A percentile compares a stretch with the other conserved stretches of the same genome.
Conservation (phyloP, 306 rosid species). For the Cajanus cajan region DNA sequence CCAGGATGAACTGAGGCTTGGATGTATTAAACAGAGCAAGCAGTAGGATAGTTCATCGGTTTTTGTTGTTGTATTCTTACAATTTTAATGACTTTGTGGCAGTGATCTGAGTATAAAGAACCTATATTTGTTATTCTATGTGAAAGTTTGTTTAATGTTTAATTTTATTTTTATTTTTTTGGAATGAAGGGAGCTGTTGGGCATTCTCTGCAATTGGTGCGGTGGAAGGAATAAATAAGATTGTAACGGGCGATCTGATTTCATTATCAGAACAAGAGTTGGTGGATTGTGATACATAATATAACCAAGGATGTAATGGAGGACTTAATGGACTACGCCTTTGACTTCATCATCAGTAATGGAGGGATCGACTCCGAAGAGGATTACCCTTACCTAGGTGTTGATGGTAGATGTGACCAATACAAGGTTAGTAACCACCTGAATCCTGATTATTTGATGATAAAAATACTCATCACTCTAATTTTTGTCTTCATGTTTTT, state of each 20-base stretch:
- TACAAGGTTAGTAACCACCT: slow-evolving; percentile 47
- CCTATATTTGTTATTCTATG: neutral
- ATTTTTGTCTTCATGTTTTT: neutral
- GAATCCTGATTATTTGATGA: neutral
- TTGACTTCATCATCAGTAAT: slow-evolving; percentile 76
- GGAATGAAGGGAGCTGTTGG: slow-evolving; percentile 97
- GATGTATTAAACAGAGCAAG: neutral
- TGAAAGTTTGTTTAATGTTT: neutral
- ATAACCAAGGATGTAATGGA: slow-evolving; percentile 88
- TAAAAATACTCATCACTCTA: neutral
- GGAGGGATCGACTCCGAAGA: slow-evolving; percentile 91
- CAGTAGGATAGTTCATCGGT: neutral
- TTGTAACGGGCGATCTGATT: slow-evolving; percentile 77
- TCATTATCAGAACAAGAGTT: slow-evolving; percentile 91
- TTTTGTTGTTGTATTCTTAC: neutral
- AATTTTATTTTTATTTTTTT: neutral
- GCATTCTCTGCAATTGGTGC: slow-evolving; percentile 82
- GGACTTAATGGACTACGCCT: slow-evolving; percentile 92
- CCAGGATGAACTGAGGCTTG: neutral
- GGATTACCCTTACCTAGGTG: slow-evolving; percentile 77
- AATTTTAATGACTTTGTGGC: neutral
- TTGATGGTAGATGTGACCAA: slow-evolving; percentile 66
- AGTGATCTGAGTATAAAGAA: neutral
- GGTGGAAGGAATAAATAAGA: slow-evolving; percentile 81
- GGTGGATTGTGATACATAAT: slow-evolving; percentile 82